These are phyloP conservation scores for Stygiomarasmius scandens DNA, from an alignment of 1,284 basidiomycete genomes.

Conservation along the genomic window DNA sequence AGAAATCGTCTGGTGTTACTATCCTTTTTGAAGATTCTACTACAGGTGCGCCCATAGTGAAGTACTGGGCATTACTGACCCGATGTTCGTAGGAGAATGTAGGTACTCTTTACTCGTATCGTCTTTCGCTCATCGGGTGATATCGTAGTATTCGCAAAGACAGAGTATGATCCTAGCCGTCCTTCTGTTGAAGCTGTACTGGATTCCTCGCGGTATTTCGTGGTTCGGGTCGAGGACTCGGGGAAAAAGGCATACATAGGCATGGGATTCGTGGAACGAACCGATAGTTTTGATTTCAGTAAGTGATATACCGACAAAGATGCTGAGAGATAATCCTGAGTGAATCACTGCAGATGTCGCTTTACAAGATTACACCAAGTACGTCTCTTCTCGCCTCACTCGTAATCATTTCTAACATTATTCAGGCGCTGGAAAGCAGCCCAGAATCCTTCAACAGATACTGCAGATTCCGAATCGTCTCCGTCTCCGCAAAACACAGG, in stretches of 20 bases:
- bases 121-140: constrained; percentile 9
- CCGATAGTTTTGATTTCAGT: constrained; percentile 95
- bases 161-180: constrained; percentile 82
- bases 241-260: constrained; percentile 92
- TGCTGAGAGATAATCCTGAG: constrained; percentile 9
- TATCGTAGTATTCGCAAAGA: constrained; percentile 81
- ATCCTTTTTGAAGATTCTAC: constrained; percentile 77
- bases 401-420: constrained; percentile 5
- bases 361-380: constrained; percentile 95
- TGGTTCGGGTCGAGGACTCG: constrained; percentile 86
- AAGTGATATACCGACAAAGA: constrained; percentile 30
- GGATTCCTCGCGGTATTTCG: constrained; percentile 96
- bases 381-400: constrained; percentile 22
- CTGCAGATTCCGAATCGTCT: constrained; percentile 38
- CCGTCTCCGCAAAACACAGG: constrained; percentile 69
- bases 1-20: constrained; percentile 61
- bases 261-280: constrained; percentile 89
- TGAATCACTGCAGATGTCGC: constrained; percentile 70
- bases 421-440: constrained; percentile 63
- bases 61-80: not conserved
- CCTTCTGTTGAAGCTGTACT: constrained; percentile 93
- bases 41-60: constrained; percentile 56
- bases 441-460: constrained; percentile 50
- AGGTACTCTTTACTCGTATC: constrained; percentile 26
- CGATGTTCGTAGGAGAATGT: constrained; percentile 57